Evolutionary conservation across 139 green algal species (phyloP), one percentile per base, ranked within the genome.

Genomic region (Deuterostichococcus epilithicus): DNA sequence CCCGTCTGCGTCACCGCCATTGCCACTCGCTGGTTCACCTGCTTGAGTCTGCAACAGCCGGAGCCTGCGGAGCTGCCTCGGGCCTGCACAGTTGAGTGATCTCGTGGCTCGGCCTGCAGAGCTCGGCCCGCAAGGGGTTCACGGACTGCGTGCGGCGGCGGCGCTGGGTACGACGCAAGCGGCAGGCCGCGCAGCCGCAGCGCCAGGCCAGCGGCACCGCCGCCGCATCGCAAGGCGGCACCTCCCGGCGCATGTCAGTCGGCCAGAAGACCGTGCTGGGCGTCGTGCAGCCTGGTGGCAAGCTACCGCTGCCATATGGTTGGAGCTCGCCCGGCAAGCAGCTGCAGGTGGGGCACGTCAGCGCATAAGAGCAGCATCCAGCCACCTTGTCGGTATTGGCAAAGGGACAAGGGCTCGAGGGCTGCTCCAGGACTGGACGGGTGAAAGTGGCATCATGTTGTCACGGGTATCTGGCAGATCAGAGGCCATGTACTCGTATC

Each of bases 271-370:
- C 45, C 37, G 68, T 90, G 68, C 78, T 95, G 75, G 90, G 91
- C 0, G 33, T 79, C 23, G 81, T 92, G 3, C 68, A 79, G 3
- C 87, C 91, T 25, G 89, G 89, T 0, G 83, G 78, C 35, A 68
- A 77, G 33, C 63, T 95, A 59, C 83, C 91, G 2, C 81, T 96
- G 73, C 91, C 91, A 0, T 75, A 89, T 32, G 81, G 86, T 39
- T 96, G 90, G 90, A 72, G 76, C 23, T 23, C 13, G 70, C 75
- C 89, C 78, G 85, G 84, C 58, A 82, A 85, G 74, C 86, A 94
- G 76, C 80, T 94, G 81, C 82, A 86, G 72, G 52, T 63, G 52
- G 18, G 52, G n/a, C n/a, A n/a, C n/a, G n/a, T n/a, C 42, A 52
- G 13, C 8, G 42, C 42, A 52, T 13, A 52, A 23, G 10, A 13